phyloP scores from a whole-genome alignment of 2,329 filamentous ascomycete genomes.

The Teratosphaeriaceae sp. region DNA sequence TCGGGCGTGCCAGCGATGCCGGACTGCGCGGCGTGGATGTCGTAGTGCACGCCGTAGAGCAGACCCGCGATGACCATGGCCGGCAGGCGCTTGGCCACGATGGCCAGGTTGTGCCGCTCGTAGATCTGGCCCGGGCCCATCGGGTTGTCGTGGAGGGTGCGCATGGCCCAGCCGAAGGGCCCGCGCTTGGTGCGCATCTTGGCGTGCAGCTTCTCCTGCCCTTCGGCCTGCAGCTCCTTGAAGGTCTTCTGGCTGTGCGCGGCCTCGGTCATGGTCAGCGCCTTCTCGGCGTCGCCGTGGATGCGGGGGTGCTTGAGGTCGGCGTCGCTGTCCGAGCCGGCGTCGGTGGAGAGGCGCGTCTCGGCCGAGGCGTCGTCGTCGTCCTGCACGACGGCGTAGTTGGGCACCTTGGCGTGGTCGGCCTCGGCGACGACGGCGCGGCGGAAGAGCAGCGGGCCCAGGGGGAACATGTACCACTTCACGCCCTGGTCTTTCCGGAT shows the following conservation, averaged over 20 bases:
- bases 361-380: slow-evolving; percentile 44
- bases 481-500: slow-evolving; percentile 28
- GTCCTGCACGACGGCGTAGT: slow-evolving; percentile 72
- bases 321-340: slow-evolving; percentile 27
- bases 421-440: slow-evolving; percentile 51
- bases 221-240: slow-evolving; percentile 54
- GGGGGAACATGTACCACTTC: slow-evolving; percentile 26
- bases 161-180: slow-evolving; percentile 78
- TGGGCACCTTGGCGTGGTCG: slow-evolving; percentile 55
- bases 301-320: slow-evolving; percentile 35
- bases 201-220: slow-evolving; percentile 53
- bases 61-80: slow-evolving; percentile 56
- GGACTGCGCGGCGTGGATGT: slow-evolving; percentile 70
- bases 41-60: slow-evolving; percentile 73
- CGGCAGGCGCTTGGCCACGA: slow-evolving; percentile 58
- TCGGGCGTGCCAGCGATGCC: slow-evolving; percentile 67
- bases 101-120: slow-evolving; percentile 64
- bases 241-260: slow-evolving; percentile 51
- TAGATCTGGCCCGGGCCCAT: slow-evolving; percentile 67
- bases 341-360: slow-evolving; percentile 28
- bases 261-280: slow-evolving; percentile 11
- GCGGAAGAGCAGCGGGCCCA: slow-evolving; percentile 35
- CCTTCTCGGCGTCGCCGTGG: neutral
- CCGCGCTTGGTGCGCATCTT: slow-evolving; percentile 57
- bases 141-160: slow-evolving; percentile 65